Evolutionary conservation across 2,329 filamentous ascomycete species (phyloP), one percentile per base, ranked within the genome.

Genomic region (Xenoacremonium recifei): DNA sequence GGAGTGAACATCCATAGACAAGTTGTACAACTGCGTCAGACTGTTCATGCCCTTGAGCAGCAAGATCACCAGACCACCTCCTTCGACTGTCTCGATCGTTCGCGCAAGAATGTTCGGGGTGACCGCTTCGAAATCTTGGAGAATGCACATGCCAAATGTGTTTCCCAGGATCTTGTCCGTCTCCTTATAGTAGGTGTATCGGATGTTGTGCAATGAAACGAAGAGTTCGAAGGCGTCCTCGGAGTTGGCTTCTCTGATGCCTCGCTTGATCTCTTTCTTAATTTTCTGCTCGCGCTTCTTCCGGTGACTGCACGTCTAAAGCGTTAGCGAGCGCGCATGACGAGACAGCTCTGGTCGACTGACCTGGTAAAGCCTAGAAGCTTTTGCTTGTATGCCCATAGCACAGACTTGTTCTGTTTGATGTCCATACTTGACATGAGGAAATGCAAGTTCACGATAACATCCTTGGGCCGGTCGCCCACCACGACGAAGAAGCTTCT

Each of bases 181-280:
- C 72, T 99, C 93, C 71, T 99, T 99, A 76, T 99, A 99, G 77
- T 96, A 99, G 44, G 93, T 89, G 79, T 99, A 99, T 67, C 93
- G 87, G 64, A 99, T 96, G 67, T 96, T 90, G 72, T 97, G 88
- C 43, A 96, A 83, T 44, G 90, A 93, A 57, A 97, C 86, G 70
- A 97, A 99, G 40, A 97, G 80, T 70, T 99, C 93, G 72, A 99
- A 99, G 0, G 93, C 87, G 63, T 99, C 93, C 63, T 95, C 89
- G 40, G 83, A 80, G 66, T 99, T 96, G 49, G 87, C 82, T 67
- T 99, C 93, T 61, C 95, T 82, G 53, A 91, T 89, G 33, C 93
- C 93, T 58, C 90, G 82, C 73, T 95, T 96, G 67, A 99, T 89
- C 62, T 99, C 93, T 68, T 92, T 96, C 73, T 96, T 96, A 67